Evolutionary conservation across 805 yeast species (phyloP), one percentile per base, ranked within the genome.

Genomic region (Starmerella bombi): DNA sequence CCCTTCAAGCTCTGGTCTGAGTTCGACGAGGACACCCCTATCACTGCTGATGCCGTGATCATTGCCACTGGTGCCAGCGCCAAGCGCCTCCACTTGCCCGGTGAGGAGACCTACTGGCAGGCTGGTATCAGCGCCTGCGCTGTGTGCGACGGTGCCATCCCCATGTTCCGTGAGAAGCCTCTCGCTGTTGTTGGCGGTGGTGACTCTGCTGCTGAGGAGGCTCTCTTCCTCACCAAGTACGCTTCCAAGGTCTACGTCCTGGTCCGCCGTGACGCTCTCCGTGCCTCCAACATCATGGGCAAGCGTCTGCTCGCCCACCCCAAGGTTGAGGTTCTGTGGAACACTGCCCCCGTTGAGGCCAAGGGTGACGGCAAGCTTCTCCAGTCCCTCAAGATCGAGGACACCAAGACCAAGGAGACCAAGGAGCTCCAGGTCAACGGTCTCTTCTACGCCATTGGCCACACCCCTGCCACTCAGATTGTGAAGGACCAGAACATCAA

Each of bases 151-250:
- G 99, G 99, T 65, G 99, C 99, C 25, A 93, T 91, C 37, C 99
- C 99, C 54, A 86, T 91, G 55, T 91, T 91, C 71, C 82, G 97
- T 72, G 81, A 91, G 71, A 81, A 85, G 66, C 97, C 98, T 30
- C 74, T 91, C 60, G 97, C 95, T 20, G 99, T 91, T 43, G 70
- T 91, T 52, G 99, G 99, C 45, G 99, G 99, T 52, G 99, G 99
- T 63, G 99, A 91, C 65, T 85, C 96, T 52, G 99, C 99, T 16
- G 93, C 97, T 64, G 99, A 91, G 69, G 99, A 91, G 69, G 98
- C 99, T 25, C 68, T 82, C 51, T 91, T 91, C 66, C 72, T 91
- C 62, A 91, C 99, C 56, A 91, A 91, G 64, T 91, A 91, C 65
- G 99, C 94, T 49, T 84, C 96, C 40, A 91, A 91, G 70, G 98